Base-by-base conservation (phyloP, 1,139 yeast genomes). In the Candida neerlandica region DNA sequence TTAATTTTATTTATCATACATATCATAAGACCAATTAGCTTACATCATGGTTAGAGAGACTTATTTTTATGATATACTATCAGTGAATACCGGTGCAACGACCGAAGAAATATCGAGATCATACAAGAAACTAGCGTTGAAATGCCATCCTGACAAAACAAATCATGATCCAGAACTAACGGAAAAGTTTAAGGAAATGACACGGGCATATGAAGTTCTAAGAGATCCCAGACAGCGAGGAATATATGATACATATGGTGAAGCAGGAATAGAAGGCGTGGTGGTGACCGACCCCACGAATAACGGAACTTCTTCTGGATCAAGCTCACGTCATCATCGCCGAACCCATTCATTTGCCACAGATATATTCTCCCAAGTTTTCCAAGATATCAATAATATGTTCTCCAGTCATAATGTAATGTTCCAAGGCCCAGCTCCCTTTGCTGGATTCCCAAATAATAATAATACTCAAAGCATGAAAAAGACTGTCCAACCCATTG, bases 111-210 rank as follows among this genome's bases (percentile, higher is more conserved):
- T 76, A 15, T 64, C 77, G 16, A 64, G 64, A 41, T 65, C 78
- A 4, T 76, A 74, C 54, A 71, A 72, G 52, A 67, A 64, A 53
- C 64, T 67, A 50, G 80, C 80, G 3, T 61, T 76, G 29, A 71
- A 62, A 50, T 76, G 73, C 52, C 81, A 76, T 53, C 81, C 81
- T 1, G 81, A 76, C 56, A 76, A 76, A 55, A 76, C 78, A 14
- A 75, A 75, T 55, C 79, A 72, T 52, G 68, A 76, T 53, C 76
- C 77, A 1, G 68, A 64, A 46, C 58, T 73, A 37, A 75, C 80
- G 1, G 80, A 76, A 55, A 66, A 64, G 55, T 76, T 76, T 58
- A 76, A 76, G 58, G 75, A 67, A 47, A 66, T 73, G 50, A 74
- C 78, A 1, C 58, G 70, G 44, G 80, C 80, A 1, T 76, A 75